phyloP scores from a whole-genome alignment of 2,329 filamentous ascomycete species.

The Amylocarpus encephaloides region DNA sequence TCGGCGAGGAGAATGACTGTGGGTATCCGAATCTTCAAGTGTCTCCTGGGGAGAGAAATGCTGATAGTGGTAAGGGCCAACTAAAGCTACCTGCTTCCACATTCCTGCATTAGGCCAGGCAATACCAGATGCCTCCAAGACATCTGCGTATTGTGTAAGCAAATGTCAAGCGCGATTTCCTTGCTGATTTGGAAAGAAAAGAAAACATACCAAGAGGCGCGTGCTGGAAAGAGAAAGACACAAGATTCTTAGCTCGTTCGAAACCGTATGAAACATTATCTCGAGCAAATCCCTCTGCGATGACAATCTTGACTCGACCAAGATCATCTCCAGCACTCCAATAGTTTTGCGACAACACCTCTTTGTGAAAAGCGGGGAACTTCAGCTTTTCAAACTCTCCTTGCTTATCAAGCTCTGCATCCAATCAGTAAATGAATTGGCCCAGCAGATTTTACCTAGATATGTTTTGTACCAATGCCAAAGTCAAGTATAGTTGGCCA shows the following conservation, averaged over 20 bases:
- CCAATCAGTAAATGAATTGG: slow-evolving; percentile 2
- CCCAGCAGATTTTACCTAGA: background rate
- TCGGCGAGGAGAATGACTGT: slow-evolving; percentile 56
- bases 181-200: slow-evolving; percentile 35
- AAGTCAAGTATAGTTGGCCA: slow-evolving; percentile 44
- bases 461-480: slow-evolving; percentile 36
- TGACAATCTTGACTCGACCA: slow-evolving; percentile 69
- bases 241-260: slow-evolving; percentile 63
- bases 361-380: slow-evolving; percentile 67
- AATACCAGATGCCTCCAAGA: slow-evolving; percentile 66
- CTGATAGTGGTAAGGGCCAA: slow-evolving; percentile 28
- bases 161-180: background rate
- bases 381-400: slow-evolving; percentile 55
- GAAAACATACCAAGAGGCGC: slow-evolving; percentile 61
- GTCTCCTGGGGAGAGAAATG: slow-evolving; percentile 33
- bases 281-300: slow-evolving; percentile 65
- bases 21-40: slow-evolving; percentile 45
- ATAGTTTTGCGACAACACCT: slow-evolving; percentile 60
- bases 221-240: slow-evolving; percentile 80
- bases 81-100: slow-evolving; percentile 50
- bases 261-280: slow-evolving; percentile 46
- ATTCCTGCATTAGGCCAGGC: slow-evolving; percentile 73
- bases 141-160: slow-evolving; percentile 41
- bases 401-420: slow-evolving; percentile 28
- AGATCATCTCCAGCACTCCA: slow-evolving; percentile 67